Evolutionary conservation across 306 rosid genomes (phyloP).

Genomic region (Pueraria montana): DNA sequence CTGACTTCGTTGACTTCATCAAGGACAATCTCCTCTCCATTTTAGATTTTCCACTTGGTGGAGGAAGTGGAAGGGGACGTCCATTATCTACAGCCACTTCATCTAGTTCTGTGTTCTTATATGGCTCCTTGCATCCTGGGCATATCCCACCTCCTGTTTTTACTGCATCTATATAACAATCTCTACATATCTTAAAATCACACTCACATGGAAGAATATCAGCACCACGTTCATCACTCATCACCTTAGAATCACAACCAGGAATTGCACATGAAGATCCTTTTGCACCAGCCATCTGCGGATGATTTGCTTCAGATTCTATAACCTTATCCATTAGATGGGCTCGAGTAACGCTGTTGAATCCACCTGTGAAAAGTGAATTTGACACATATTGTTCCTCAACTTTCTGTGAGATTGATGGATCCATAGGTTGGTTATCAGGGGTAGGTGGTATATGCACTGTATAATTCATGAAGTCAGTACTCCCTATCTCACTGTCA

Average conservation of each 20-base stretch:
- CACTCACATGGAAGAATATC: constrained; percentile 98
- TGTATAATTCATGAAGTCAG: constrained; percentile 76
- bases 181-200: constrained; percentile 90
- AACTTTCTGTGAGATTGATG: constrained; percentile 83
- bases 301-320: constrained; percentile 89
- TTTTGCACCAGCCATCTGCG: constrained; percentile 95
- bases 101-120: constrained; percentile 83
- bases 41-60: constrained; percentile 74
- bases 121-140: constrained; percentile 88
- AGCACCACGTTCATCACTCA: constrained; percentile 88
- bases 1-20: constrained; percentile 92
- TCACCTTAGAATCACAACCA: constrained; percentile 93
- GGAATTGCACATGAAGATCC: constrained; percentile 90
- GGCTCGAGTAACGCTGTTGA: constrained; percentile 84
- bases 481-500: constrained; percentile 85
- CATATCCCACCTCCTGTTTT: constrained; percentile 80
- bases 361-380: constrained; percentile 91
- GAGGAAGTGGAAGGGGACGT: constrained; percentile 78
- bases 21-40: constrained; percentile 89
- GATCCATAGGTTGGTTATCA: constrained; percentile 93
- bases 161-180: constrained; percentile 86
- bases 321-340: constrained; percentile 94
- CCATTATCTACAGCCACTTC: constrained; percentile 70
- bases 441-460: constrained; percentile 94
- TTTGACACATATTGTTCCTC: constrained; percentile 93